These are phyloP conservation scores for Hyphopichia khmerensis DNA, from an alignment of 1,139 yeast species.

Conservation along the genomic window DNA sequence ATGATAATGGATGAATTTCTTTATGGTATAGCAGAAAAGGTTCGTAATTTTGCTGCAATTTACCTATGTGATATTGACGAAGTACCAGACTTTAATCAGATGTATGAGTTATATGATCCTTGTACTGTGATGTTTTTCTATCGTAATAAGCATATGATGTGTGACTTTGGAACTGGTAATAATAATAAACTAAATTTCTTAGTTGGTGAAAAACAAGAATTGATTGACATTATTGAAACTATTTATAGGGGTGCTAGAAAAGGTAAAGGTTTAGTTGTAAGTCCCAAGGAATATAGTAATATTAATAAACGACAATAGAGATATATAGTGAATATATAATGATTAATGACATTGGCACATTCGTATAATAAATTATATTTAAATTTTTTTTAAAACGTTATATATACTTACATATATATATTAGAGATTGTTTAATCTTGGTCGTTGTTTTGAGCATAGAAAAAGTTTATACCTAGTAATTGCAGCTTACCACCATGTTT, in stretches of 20 bases:
- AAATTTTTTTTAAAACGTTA: neutral
- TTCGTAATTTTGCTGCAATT: slow-evolving; percentile 82
- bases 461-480: slow-evolving; percentile 77
- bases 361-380: neutral
- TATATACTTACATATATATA: neutral
- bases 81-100: slow-evolving; percentile 87
- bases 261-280: slow-evolving; percentile 88
- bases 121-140: slow-evolving; percentile 91
- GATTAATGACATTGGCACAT: neutral
- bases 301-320: slow-evolving; percentile 5
- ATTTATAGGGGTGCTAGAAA: slow-evolving; percentile 88
- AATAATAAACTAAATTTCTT: slow-evolving; percentile 87
- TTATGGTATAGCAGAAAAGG: slow-evolving; percentile 76
- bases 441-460: slow-evolving; percentile 64
- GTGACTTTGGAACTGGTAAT: slow-evolving; percentile 97
- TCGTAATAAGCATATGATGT: slow-evolving; percentile 94
- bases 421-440: slow-evolving; percentile 23
- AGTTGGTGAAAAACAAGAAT: slow-evolving; percentile 78
- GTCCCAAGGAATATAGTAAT: slow-evolving; percentile 66
- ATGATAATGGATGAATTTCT: slow-evolving; percentile 89
- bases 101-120: slow-evolving; percentile 92
- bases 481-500: slow-evolving; percentile 56
- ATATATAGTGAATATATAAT: neutral
- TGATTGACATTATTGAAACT: slow-evolving; percentile 88
- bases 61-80: slow-evolving; percentile 86